phyloP scores from a whole-genome alignment of 1,284 basidiomycete genomes.

The Papiliotrema terrestris region DNA sequence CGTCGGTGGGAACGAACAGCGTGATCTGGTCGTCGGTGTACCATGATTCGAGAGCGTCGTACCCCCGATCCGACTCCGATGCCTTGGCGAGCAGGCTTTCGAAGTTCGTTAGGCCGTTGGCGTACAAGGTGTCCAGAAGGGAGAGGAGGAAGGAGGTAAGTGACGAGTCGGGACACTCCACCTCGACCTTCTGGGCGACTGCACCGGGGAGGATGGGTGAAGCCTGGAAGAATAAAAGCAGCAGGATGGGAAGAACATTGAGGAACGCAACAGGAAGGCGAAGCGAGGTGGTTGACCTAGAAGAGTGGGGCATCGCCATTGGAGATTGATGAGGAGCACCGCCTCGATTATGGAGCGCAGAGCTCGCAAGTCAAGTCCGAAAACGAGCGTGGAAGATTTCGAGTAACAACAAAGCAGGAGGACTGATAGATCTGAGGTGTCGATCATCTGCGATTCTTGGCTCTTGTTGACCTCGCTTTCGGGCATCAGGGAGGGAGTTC shows the following conservation, averaged over 20 bases:
- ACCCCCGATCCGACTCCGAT: conserved; percentile 31
- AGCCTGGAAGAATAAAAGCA: neutral
- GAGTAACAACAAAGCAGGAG: too few relatives aligned
- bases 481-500: too few relatives aligned
- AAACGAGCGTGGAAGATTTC: too few relatives aligned
- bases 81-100: conserved; percentile 36
- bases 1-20: conserved; percentile 35
- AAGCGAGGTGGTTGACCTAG: too few relatives aligned
- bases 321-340: too few relatives aligned
- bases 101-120: conserved; percentile 35
- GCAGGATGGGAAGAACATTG: neutral
- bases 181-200: conserved; percentile 1
- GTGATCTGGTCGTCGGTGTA: conserved; percentile 11
- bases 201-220: neutral
- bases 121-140: conserved; percentile 34
- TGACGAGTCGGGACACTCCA: conserved; percentile 24
- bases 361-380: too few relatives aligned
- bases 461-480: too few relatives aligned
- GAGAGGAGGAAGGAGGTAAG: conserved; percentile 32
- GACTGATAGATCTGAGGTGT: too few relatives aligned
- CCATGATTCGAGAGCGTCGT: conserved; percentile 23
- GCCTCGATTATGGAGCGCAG: too few relatives aligned
- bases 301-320: too few relatives aligned
- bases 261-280: too few relatives aligned
- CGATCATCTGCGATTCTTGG: too few relatives aligned